These are phyloP conservation scores for Helminthosporium solani DNA, from an alignment of 2,329 filamentous ascomycete genomes.

Conservation along the genomic window DNA sequence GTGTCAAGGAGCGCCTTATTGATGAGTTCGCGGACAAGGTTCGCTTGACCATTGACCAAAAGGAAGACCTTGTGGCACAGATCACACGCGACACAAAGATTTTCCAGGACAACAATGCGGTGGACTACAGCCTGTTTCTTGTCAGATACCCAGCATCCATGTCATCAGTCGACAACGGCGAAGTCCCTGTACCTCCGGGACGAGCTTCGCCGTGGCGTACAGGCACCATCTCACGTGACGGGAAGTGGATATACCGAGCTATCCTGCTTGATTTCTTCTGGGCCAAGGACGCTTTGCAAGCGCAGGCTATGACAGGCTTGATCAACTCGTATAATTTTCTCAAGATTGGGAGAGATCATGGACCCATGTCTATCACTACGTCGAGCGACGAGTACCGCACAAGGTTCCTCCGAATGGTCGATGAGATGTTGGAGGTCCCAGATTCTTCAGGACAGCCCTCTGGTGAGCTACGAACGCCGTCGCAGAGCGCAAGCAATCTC, in stretches of 20 bases:
- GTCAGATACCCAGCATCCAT: constrained; percentile 55
- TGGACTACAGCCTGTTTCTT: constrained; percentile 75
- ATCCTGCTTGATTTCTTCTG: constrained; percentile 76
- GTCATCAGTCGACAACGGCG: constrained; percentile 26
- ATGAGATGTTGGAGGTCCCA: constrained; percentile 37
- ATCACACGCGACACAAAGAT: constrained; percentile 65
- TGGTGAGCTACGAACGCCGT: constrained; percentile 28
- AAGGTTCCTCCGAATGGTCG: constrained; percentile 56
- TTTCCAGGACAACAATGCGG: constrained; percentile 62
- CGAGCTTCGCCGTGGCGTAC: constrained; percentile 57
- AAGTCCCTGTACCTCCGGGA: constrained; percentile 37
- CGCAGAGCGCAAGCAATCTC: constrained; percentile 11
- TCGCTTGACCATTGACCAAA: constrained; percentile 56
- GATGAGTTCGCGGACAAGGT: constrained; percentile 70
- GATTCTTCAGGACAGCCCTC: constrained; percentile 35
- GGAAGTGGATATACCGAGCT: constrained; percentile 66
- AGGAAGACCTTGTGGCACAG: constrained; percentile 56
- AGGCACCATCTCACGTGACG: constrained; percentile 62
- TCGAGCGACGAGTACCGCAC: constrained; percentile 66
- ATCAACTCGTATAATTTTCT: constrained; percentile 62
- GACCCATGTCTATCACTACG: constrained; percentile 75
- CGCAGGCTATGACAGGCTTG: constrained; percentile 65
- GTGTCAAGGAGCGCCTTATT: constrained; percentile 64
- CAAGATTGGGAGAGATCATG: constrained; percentile 57
- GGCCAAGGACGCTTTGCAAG: constrained; percentile 69